phyloP scores from a whole-genome alignment of 176 grass and related monocot genomes.

The Alloteropsis semialata region DNA sequence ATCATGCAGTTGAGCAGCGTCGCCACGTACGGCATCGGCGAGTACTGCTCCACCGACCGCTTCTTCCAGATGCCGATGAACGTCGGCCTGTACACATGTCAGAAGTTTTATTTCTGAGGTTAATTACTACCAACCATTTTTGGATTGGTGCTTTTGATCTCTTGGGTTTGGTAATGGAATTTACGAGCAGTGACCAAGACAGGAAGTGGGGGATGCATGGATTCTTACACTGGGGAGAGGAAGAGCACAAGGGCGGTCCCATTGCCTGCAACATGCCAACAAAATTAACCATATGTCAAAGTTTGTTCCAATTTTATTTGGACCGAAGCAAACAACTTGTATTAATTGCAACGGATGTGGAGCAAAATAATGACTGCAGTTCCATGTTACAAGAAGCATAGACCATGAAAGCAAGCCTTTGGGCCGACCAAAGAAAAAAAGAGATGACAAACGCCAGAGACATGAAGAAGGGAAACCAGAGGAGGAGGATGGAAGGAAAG shows the following conservation, averaged over 20 bases:
- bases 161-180: neutral
- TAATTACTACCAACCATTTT: no score
- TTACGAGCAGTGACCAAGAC: neutral
- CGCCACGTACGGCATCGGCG: slow-evolving; percentile 77
- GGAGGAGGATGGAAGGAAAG: neutral
- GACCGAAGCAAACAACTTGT: neutral
- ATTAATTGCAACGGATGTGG: neutral
- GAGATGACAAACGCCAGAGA: neutral
- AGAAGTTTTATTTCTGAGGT: neutral
- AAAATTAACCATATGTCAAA: neutral
- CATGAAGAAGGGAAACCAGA: neutral
- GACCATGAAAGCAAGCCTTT: neutral
- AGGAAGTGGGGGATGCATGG: neutral
- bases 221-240: slow-evolving; percentile 87
- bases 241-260: slow-evolving; percentile 85
- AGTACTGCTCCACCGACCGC: slow-evolving; percentile 85
- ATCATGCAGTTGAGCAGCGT: slow-evolving; percentile 99
- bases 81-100: slow-evolving; percentile 73
- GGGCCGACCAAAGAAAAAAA: neutral
- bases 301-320: neutral
- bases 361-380: neutral
- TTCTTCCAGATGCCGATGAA: slow-evolving; percentile 89
- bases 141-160: no score
- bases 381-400: neutral
- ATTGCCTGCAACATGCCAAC: slow-evolving; percentile 61